Conservation (phyloP, 2,329 filamentous ascomycete species). For the Didymella exigua region DNA sequence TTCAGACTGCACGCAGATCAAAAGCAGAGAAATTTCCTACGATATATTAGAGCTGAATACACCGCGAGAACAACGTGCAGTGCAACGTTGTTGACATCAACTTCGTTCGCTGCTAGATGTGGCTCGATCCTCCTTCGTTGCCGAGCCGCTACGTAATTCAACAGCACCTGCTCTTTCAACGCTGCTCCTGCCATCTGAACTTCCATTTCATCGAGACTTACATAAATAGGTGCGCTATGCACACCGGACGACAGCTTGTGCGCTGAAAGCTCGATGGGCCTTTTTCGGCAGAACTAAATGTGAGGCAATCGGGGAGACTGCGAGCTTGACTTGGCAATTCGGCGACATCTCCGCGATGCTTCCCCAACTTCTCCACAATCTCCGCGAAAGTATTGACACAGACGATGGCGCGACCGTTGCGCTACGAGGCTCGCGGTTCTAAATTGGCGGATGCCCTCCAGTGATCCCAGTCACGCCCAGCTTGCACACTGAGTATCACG, state of each 20-base stretch:
- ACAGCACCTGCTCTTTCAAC: background rate
- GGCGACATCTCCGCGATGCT: conserved; percentile 10
- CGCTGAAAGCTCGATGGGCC: background rate
- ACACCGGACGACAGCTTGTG: background rate
- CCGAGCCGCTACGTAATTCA: background rate
- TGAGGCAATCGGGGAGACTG: conserved; percentile 8
- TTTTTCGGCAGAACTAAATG: background rate
- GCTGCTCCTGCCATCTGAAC: background rate
- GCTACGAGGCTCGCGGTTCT: conserved; percentile 1
- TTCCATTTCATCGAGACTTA: no score
- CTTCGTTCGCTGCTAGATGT: background rate
- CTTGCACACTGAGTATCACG: conserved; percentile 6
- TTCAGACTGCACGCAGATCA: no score
- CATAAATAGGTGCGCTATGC: background rate
- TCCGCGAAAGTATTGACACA: conserved; percentile 11
- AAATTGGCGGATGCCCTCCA: conserved; percentile 4
- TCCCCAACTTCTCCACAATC: conserved; percentile 17
- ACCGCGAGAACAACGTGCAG: background rate
- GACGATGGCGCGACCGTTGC: conserved; percentile 10
- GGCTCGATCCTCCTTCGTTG: background rate
- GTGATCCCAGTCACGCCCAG: background rate
- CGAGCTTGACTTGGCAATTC: conserved; percentile 11
- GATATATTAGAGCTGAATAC: background rate
- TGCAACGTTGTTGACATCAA: background rate
- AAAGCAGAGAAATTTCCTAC: background rate